Conservation (phyloP, 371 early-diverging fungal species). For the Lichtheimia ramosa region DNA sequence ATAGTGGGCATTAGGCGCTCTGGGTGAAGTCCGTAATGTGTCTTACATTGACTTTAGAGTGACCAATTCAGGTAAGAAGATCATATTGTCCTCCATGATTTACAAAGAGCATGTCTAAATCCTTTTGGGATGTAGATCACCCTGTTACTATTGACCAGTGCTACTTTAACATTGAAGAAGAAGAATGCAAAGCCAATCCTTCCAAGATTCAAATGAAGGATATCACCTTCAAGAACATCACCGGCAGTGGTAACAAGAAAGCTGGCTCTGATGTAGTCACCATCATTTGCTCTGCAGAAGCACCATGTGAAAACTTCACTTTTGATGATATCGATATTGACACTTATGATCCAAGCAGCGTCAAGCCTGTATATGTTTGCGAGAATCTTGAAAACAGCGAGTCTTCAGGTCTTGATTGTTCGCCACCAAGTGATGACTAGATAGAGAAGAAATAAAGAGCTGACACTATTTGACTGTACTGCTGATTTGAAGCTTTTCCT, state of each 20-base stretch:
- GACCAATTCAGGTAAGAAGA: slow-evolving; percentile 13
- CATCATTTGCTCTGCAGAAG: slow-evolving; percentile 19
- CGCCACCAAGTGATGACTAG: not conserved
- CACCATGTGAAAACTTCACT: slow-evolving; percentile 12
- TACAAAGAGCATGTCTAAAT: not conserved
- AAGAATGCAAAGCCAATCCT: slow-evolving; percentile 9
- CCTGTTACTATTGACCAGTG: slow-evolving; percentile 20
- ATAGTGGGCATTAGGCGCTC: slow-evolving; percentile 13
- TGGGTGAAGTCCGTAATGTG: slow-evolving; percentile 18
- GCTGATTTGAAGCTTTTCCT: too few relatives aligned
- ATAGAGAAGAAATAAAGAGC: too few relatives aligned
- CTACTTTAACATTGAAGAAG: slow-evolving; percentile 12
- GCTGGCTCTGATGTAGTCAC: slow-evolving; percentile 10
- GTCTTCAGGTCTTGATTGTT: slow-evolving; percentile 14
- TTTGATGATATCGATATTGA: slow-evolving; percentile 7
- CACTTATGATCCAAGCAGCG: slow-evolving; percentile 4
- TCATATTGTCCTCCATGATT: too few relatives aligned
- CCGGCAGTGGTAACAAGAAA: slow-evolving; percentile 13
- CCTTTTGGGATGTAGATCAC: slow-evolving; percentile 1
- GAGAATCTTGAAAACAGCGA: slow-evolving; percentile 10
- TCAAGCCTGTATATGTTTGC: slow-evolving; percentile 9
- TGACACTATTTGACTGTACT: too few relatives aligned
- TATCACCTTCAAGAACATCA: slow-evolving; percentile 17
- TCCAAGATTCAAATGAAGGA: slow-evolving; percentile 11
- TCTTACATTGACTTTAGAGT: slow-evolving; percentile 19